Base-by-base conservation (phyloP, 2,329 filamentous ascomycete genomes). In the Periglandula ipomoeae region DNA sequence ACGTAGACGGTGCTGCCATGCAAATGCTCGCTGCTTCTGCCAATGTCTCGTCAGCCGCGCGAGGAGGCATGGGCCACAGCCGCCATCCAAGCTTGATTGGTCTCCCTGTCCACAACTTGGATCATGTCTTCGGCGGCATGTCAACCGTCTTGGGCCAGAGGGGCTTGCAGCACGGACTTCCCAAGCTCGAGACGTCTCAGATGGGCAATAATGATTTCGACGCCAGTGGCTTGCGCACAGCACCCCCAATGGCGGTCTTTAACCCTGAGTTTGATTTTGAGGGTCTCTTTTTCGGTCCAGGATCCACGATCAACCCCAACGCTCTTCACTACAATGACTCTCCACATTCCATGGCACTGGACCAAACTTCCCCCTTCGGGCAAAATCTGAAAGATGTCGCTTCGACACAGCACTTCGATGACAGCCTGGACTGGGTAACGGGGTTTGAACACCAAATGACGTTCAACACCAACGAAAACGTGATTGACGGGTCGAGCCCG, bases 401-500 rank as follows among this genome's bases (percentile, higher is more conserved):
- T 35, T 65, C 72, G 17, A 73, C 68, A 48, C 78, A 79, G 56
- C 70, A 74, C n/a, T 68, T 85, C 55, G 89, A 95, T 46, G 86
- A 91, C 55, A 79, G 74, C 56, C 88, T 93, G 63, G 86, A 89
- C 58, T 97, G 89, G 89, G 61, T 80, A 54, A 84, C 84, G 51
- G 85, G 85, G 20, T 87, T 95, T 63, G 88, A 93, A 54, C 81
- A 84, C 59, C 81, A 86, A 41, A 80, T 91, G 74, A 79, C 79
- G 7, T 82, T 89, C 63, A 76, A 75, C 58, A 70, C 73, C 48
- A 85, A 85, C 59, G 89, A 95, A 58, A 85, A 83, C 55, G 89
- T 87, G 24, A 79, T 96, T 47, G 91, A 95, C 59, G 89, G 87
- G 51, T 97, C 93, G 10, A 97, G 93, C 13, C 93, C 93, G 15